Evolutionary conservation across 2,329 filamentous ascomycete species (phyloP).

Genomic region (Dactylellina leptospora): DNA sequence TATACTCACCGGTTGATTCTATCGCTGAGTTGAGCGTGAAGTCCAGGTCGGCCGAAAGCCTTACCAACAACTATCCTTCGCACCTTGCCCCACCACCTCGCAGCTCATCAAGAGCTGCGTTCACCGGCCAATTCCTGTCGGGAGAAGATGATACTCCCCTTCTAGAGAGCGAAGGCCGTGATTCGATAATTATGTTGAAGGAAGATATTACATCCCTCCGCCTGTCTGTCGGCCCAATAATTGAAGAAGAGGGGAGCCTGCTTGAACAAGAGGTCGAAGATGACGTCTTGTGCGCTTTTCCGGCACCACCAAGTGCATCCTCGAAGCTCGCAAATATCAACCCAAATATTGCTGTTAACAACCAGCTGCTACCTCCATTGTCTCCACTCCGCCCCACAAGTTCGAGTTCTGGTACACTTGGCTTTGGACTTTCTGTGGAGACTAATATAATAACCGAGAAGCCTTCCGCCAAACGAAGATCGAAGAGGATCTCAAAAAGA

Average conservation of each 20-base stretch:
- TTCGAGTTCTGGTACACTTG: constrained; percentile 45
- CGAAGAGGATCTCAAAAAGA: constrained; percentile 41
- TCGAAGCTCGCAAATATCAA: neutral
- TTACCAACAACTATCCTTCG: constrained; percentile 34
- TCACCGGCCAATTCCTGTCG: constrained; percentile 8
- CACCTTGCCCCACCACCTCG: constrained; percentile 44
- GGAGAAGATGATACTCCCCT: constrained; percentile 37
- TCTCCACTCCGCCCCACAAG: constrained; percentile 46
- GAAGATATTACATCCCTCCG: constrained; percentile 17
- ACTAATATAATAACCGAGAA: neutral
- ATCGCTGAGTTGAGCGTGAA: constrained; percentile 42
- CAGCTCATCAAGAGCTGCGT: constrained; percentile 41
- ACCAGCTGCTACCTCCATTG: constrained; percentile 34
- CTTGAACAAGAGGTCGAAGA: constrained; percentile 38
- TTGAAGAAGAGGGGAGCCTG: constrained; percentile 28
- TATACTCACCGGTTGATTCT: constrained; percentile 49
- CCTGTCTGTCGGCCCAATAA: constrained; percentile 18
- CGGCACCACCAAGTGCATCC: constrained; percentile 27
- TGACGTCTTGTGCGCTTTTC: constrained; percentile 39
- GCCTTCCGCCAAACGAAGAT: neutral
- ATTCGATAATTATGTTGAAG: constrained; percentile 42
- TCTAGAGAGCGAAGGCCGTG: constrained; percentile 44
- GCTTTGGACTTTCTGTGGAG: constrained; percentile 3
- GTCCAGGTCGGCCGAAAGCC: constrained; percentile 43
- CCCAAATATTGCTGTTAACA: constrained; percentile 33